Evolutionary conservation across 352 stramenopile genomes (phyloP), one percentile per base, ranked within the genome.

Genomic region (Blastocystis sp.): DNA sequence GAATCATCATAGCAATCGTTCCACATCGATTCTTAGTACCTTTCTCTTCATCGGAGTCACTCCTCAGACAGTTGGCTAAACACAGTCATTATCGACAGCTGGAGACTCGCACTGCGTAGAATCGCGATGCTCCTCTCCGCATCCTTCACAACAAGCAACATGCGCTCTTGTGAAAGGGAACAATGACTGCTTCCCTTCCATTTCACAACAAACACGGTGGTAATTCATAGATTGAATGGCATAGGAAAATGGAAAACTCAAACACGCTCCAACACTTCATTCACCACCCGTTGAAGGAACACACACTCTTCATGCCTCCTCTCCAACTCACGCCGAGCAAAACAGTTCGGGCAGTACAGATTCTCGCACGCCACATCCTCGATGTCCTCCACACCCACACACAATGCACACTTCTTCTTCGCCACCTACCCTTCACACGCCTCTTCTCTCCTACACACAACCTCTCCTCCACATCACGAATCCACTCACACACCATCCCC

Each of bases 321-420:
- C 14, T 57, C 6, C 6, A 57, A 14, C 48, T 57, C 48, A 57
- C 48, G 14, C 48, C 14, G 48, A 57, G 6, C 48, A 14, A 57
- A 57, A 17, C 48, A 57, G 14, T 57, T 57, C 48, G 48, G 6
- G 48, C 48, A 14, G 14, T 7, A 17, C 48, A 57, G 14, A 54
- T 84, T 84, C n/a, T 28, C 48, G 0, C 74, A 84, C 17, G 24
- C 45, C 17, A 68, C 24, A 57, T 84, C 74, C 24, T 84, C 74
- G 42, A 84, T 84, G 48, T 84, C 74, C 19, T 52, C 4, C 40
- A 62, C 21, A 40, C 74, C 74, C 24, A 64, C 45, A 45, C 74
- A 84, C n/a, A 54, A n/a, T 0, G 40, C 19, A 69, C 74, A 84
- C 48, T 24, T 68, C 40, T 40, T 43, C 42, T 74, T 74, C 64